These are phyloP conservation scores for Hymenoscyphus occultus DNA, from an alignment of 2,329 filamentous ascomycete genomes.

Conservation along the genomic window DNA sequence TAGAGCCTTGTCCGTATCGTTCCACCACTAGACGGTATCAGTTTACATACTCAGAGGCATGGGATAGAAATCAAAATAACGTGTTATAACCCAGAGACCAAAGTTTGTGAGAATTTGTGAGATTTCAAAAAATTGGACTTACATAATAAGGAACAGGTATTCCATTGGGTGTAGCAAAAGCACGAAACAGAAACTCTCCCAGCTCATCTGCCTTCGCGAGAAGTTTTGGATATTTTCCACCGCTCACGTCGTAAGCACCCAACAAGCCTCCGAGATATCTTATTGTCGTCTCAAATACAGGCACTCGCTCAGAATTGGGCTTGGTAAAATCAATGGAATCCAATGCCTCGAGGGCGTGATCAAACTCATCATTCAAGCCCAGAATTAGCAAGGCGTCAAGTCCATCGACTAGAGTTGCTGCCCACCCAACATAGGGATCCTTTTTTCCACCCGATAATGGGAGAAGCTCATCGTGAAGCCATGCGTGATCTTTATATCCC, in stretches of 20 bases:
- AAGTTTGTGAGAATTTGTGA: background rate
- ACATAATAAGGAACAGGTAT: conserved; percentile 7
- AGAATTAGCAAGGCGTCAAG: conserved; percentile 84
- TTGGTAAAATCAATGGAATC: conserved; percentile 23
- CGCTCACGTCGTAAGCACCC: conserved; percentile 40
- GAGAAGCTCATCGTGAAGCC: conserved; percentile 78
- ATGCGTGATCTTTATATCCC: conserved; percentile 75
- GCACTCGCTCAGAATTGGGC: conserved; percentile 18
- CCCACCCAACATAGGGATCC: conserved; percentile 87
- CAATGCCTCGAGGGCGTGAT: conserved; percentile 67
- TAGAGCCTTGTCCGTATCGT: background rate
- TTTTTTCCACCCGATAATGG: conserved; percentile 64
- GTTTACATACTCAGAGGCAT: background rate
- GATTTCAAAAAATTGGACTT: background rate
- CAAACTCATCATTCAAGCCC: conserved; percentile 71
- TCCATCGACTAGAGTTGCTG: conserved; percentile 76
- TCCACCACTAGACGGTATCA: background rate
- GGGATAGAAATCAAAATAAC: background rate
- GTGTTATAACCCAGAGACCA: background rate
- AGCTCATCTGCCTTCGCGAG: conserved; percentile 5
- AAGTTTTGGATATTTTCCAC: conserved; percentile 7
- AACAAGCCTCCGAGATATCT: conserved; percentile 27
- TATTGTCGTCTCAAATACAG: conserved; percentile 28
- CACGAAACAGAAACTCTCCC: conserved; percentile 5
- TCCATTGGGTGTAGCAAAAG: conserved; percentile 3